Evolutionary conservation across 75 land plant species (phyloP).

Genomic region (Cupressus sempervirens): DNA sequence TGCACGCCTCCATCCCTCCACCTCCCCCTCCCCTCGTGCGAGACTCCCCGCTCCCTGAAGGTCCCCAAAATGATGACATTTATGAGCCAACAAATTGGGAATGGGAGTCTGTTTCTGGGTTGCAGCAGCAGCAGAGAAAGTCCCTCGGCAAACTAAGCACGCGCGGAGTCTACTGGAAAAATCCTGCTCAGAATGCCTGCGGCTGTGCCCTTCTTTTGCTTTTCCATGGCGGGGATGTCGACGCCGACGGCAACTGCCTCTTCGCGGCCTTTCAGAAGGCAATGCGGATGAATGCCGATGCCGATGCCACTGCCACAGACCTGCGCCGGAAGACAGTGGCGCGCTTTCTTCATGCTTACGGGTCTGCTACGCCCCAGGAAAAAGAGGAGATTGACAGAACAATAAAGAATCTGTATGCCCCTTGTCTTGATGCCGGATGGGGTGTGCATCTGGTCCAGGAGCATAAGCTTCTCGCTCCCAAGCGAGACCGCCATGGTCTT

Average conservation of each 20-base stretch:
- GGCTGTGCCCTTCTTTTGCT: constrained; percentile 14
- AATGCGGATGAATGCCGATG: constrained; percentile 12
- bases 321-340: constrained; percentile 23
- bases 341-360: constrained; percentile 25
- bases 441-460: constrained; percentile 48
- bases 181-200: constrained; percentile 15
- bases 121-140: constrained; percentile 25
- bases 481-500: constrained; percentile 27
- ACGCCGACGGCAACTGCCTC: constrained; percentile 46
- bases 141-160: constrained; percentile 24
- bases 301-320: background rate
- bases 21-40: no score
- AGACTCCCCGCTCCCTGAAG: no score
- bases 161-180: constrained; percentile 38
- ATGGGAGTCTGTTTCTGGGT: constrained; percentile 38
- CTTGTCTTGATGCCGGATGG: constrained; percentile 38
- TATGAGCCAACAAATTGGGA: background rate
- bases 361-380: background rate
- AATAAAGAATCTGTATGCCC: constrained; percentile 26
- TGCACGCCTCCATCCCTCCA: no score
- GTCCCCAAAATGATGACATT: background rate
- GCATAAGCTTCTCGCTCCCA: constrained; percentile 32
- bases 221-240: constrained; percentile 46
- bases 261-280: constrained; percentile 35
- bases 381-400: constrained; percentile 14